Evolutionary conservation across 2,329 filamentous ascomycete species (phyloP), one percentile per base, ranked within the genome.

Genomic region (Clarireedia sp.): DNA sequence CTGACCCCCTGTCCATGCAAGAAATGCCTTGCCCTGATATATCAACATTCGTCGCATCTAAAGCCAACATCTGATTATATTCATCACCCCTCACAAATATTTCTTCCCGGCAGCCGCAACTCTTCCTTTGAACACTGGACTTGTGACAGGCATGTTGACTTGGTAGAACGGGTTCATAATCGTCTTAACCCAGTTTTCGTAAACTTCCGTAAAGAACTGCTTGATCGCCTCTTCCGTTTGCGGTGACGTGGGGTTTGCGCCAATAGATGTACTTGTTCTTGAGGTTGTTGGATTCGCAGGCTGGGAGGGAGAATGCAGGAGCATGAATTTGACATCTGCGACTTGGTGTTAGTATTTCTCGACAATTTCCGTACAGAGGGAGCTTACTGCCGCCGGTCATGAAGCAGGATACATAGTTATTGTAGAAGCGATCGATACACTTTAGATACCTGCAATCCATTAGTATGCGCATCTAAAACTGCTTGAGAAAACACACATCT

Each of bases 121-220:
- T 66, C 88, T 82, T 55, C 81, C 76, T 62, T 89, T 80, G 70
- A 99, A 99, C 1, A 96, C 81, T 0, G 90, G 87, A 71, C 91
- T 97, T 68, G 79, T 83, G 51, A 99, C 85, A 64, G 89, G 85
- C 78, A 87, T 87, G 62, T 95, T 92, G 54, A 86, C 82, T 53
- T 80, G 79, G 75, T 96, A 97, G 71, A 99, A 99, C 0, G 94
- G 94, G 68, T 84, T 97, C 94, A 99, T 97, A 56, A 91, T 84
- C 12, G 91, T 89, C 78, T 99, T 99, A 62, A 96, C 82, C 86
- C 92, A 99, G 63, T 85, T 90, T 73, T 99, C 94, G 73, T 96
- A 97, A 12, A 96, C 88, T 69, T 99, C 94, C 16, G 81, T 79
- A 75, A 99, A 96, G 75, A 97, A 99, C 72, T 89, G 89, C 69